Conservation (phyloP, 2,329 filamentous ascomycete genomes). For the Sporothrix variecibatus region DNA sequence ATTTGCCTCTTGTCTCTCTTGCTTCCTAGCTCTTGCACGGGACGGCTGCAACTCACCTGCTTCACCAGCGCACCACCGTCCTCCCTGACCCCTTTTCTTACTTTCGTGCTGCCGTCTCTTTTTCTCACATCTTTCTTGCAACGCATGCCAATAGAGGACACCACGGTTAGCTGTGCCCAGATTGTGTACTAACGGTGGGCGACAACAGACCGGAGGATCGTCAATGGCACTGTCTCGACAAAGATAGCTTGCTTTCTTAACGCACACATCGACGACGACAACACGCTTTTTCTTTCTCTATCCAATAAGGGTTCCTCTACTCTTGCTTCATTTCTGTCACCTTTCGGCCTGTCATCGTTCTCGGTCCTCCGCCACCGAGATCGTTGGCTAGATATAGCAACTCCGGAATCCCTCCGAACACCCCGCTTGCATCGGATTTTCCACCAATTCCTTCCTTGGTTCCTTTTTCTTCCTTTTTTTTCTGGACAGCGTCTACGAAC, state of each 20-base stretch:
- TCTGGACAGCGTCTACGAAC: not conserved
- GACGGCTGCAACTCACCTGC: not conserved
- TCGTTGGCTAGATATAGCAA: slow-evolving; percentile 1
- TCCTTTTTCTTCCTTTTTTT: not conserved
- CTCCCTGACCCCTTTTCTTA: not conserved
- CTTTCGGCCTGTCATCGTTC: not conserved
- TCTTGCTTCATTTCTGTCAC: not conserved
- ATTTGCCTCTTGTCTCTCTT: not conserved
- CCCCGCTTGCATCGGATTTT: not conserved
- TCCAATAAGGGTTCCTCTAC: not conserved
- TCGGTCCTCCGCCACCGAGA: not conserved
- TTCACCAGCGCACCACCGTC: not conserved
- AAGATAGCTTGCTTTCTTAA: not conserved
- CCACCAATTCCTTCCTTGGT: not conserved
- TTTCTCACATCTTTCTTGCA: not conserved
- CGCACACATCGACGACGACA: not conserved
- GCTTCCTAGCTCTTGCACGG: not conserved
- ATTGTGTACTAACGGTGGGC: not conserved
- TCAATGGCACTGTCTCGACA: not conserved
- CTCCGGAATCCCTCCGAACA: not conserved
- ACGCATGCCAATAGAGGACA: not conserved
- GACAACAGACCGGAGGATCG: not conserved
- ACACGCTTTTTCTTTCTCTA: not conserved
- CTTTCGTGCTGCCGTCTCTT: not conserved
- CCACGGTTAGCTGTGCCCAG: not conserved